phyloP scores from a whole-genome alignment of 768 basidiomycete species.

The Phylloporus arenicola region DNA sequence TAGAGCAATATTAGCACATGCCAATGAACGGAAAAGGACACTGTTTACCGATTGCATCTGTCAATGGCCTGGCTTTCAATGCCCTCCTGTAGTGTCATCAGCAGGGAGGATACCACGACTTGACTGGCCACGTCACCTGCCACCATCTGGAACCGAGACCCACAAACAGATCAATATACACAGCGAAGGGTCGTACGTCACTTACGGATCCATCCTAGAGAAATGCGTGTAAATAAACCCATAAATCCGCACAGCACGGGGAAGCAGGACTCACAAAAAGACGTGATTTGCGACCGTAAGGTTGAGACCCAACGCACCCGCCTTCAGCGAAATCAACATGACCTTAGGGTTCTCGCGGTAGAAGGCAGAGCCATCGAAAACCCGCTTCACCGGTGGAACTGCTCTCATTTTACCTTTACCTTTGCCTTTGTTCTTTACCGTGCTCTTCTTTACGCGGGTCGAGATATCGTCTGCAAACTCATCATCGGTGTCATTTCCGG shows the following conservation, averaged over 20 bases:
- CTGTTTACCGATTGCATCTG: constrained; percentile 58
- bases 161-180: constrained; percentile 12
- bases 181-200: constrained; percentile 12
- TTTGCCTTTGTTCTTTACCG: constrained; percentile 38
- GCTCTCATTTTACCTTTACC: constrained; percentile 25
- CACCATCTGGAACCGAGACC: constrained; percentile 52
- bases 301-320: constrained; percentile 82
- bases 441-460: constrained; percentile 27
- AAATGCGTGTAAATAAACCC: constrained; percentile 6
- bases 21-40: not conserved
- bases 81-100: constrained; percentile 47
- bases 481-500: constrained; percentile 25
- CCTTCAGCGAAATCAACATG: constrained; percentile 84
- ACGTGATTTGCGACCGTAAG: constrained; percentile 87
- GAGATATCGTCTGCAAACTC: constrained; percentile 29
- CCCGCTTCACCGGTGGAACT: constrained; percentile 8
- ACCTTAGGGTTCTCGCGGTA: constrained; percentile 57
- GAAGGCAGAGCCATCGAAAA: constrained; percentile 19
- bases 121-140: constrained; percentile 42
- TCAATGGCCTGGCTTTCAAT: constrained; percentile 85
- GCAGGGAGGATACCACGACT: constrained; percentile 3
- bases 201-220: constrained; percentile 77
- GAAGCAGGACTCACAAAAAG: constrained; percentile 50
- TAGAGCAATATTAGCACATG: constrained; percentile 13
- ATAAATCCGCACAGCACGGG: not conserved